Percentiles rank a stretch among this genome's conserved stretches.
Conservation (phyloP, 1,139 yeast genomes). For the Magnusiomyces suaveolens region DNA sequence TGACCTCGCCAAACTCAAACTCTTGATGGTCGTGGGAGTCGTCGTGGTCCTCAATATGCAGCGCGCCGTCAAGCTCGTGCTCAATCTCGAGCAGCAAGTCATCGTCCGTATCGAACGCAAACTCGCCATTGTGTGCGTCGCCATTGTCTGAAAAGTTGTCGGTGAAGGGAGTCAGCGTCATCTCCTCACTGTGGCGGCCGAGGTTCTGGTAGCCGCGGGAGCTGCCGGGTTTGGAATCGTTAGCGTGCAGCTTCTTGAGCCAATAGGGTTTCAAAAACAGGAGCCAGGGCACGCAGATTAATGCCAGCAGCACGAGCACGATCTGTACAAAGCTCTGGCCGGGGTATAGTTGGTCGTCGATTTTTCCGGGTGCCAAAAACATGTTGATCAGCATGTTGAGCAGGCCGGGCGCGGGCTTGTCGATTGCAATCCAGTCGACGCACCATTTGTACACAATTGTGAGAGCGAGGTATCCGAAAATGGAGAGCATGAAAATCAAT, state of each 20-base stretch:
- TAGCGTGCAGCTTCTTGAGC: constrained; percentile 39
- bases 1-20: constrained; percentile 78
- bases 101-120: constrained; percentile 19
- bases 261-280: constrained; percentile 79
- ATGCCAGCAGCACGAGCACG: constrained; percentile 61
- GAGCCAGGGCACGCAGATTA: constrained; percentile 92
- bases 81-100: constrained; percentile 26
- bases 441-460: constrained; percentile 91
- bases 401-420: constrained; percentile 79
- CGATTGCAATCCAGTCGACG: constrained; percentile 75
- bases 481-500: constrained; percentile 85
- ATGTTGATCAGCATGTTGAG: constrained; percentile 90
- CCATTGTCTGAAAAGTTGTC: neutral
- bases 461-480: constrained; percentile 80
- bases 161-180: neutral
- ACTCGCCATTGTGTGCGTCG: constrained; percentile 10
- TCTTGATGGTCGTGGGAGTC: constrained; percentile 25
- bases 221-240: constrained; percentile 23
- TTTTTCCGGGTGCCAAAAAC: constrained; percentile 87
- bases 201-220: constrained; percentile 24
- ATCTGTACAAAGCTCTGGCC: constrained; percentile 80
- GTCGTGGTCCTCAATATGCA: constrained; percentile 16
- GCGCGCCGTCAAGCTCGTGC: constrained; percentile 27
- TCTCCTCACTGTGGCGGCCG: constrained; percentile 22
- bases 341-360: constrained; percentile 72